phyloP scores from a whole-genome alignment of 2,329 filamentous ascomycete species.

The Talaromyces albobiverticillius region DNA sequence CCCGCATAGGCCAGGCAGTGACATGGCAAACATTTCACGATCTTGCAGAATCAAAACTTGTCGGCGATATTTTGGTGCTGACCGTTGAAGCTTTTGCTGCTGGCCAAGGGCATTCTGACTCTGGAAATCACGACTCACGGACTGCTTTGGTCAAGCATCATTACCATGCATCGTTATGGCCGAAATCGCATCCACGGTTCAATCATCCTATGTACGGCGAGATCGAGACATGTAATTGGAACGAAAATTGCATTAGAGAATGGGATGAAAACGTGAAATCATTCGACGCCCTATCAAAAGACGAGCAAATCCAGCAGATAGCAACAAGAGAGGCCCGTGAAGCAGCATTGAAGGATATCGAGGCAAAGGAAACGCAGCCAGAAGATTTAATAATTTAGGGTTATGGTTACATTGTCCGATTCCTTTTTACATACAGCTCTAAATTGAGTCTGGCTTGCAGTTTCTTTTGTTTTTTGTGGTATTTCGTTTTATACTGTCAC shows the following conservation, averaged over 20 bases:
- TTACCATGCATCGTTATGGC: slow-evolving; percentile 64
- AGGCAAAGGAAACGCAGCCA: no score
- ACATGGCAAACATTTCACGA: slow-evolving; percentile 66
- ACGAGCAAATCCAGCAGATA: slow-evolving; percentile 56
- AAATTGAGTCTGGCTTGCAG: no score
- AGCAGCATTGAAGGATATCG: slow-evolving; percentile 1
- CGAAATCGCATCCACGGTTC: slow-evolving; percentile 56
- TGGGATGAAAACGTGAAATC: slow-evolving; percentile 65
- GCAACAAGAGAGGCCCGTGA: slow-evolving; percentile 31
- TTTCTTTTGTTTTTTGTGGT: no score
- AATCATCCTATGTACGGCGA: slow-evolving; percentile 67
- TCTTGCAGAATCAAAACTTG: slow-evolving; percentile 62
- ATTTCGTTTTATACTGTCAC: no score
- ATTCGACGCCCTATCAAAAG: slow-evolving; percentile 57
- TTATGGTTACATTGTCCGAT: no score
- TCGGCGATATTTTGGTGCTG: slow-evolving; percentile 63
- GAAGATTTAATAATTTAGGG: no score
- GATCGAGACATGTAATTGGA: slow-evolving; percentile 70
- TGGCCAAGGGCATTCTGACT: slow-evolving; percentile 70
- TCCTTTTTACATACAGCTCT: no score
- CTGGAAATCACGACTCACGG: slow-evolving; percentile 65
- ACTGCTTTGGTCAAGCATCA: slow-evolving; percentile 69
- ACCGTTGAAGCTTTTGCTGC: slow-evolving; percentile 71
- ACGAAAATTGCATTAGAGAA: slow-evolving; percentile 58
- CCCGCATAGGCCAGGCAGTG: slow-evolving; percentile 47